These are phyloP conservation scores for Penicillium verrucosum DNA, from an alignment of 2,329 filamentous ascomycete species.

Conservation along the genomic window DNA sequence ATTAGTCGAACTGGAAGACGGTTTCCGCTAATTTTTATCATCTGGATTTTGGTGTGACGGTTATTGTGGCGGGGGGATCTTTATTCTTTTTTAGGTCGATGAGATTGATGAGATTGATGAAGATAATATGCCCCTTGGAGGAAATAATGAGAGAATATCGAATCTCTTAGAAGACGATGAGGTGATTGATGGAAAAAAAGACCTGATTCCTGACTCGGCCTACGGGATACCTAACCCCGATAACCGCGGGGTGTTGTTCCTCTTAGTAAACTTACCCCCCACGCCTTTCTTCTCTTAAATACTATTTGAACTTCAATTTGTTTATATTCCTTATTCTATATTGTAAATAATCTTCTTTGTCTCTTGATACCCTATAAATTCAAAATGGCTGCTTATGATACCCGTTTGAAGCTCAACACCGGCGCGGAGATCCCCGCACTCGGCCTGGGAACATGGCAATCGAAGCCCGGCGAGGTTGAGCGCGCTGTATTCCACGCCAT, in stretches of 20 bases:
- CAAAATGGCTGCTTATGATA: conserved; percentile 53
- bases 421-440: conserved; percentile 62
- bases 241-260: conserved; percentile 9
- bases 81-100: neutral
- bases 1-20: conserved; percentile 2
- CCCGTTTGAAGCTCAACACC: conserved; percentile 61
- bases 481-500: conserved; percentile 59
- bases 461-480: conserved; percentile 57
- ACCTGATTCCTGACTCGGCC: neutral
- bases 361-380: conserved; percentile 1
- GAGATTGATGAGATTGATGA: too few species aligned
- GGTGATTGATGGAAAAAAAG: conserved; percentile 25
- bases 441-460: conserved; percentile 66
- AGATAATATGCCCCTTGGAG: neutral
- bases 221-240: conserved; percentile 1
- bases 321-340: neutral
- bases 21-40: conserved; percentile 4
- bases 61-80: neutral
- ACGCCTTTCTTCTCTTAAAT: neutral
- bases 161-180: neutral
- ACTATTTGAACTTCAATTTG: neutral
- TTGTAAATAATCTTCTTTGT: neutral
- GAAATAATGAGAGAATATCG: neutral
- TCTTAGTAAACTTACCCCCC: neutral
- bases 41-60: neutral